Evolutionary conservation across 108 stramenopile species (phyloP).

Genomic region (Tribonema minus): DNA sequence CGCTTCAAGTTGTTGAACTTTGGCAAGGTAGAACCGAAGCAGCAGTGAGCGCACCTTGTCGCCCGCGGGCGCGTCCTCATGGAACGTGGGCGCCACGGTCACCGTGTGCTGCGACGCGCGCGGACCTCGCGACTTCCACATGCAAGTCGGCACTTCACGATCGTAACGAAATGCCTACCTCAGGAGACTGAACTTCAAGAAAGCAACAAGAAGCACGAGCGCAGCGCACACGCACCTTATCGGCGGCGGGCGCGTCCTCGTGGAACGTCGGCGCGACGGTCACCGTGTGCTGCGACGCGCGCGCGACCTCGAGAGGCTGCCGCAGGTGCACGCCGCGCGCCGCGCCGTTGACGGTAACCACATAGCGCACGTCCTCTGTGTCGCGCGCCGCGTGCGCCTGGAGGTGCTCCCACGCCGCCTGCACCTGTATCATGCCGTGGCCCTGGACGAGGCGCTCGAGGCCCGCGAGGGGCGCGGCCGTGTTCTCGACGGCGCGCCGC

Average conservation of each 20-base stretch:
- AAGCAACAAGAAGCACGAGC: too few species aligned
- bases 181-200: too few species aligned
- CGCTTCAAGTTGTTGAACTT: conserved; percentile 22
- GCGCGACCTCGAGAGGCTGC: conserved; percentile 28
- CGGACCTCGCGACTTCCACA: too few species aligned
- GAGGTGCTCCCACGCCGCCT: conserved; percentile 27
- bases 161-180: too few species aligned
- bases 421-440: conserved; percentile 62
- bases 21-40: too few species aligned
- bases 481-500: conserved; percentile 68
- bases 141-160: too few species aligned
- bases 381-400: conserved; percentile 1
- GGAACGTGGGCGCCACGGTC: conserved; percentile 43
- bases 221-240: conserved; percentile 29
- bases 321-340: conserved; percentile 74
- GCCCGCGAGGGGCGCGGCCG: conserved; percentile 58
- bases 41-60: too few species aligned
- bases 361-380: conserved; percentile 38
- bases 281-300: conserved; percentile 14
- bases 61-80: conserved; percentile 50
- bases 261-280: conserved; percentile 48
- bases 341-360: conserved; percentile 41
- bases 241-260: conserved; percentile 48
- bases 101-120: conserved; percentile 17
- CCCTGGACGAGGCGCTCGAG: conserved; percentile 60